A percentile compares a stretch with the other conserved stretches of the same genome.
Conservation (phyloP, 1,139 yeast species). For the Taphrina populina region DNA sequence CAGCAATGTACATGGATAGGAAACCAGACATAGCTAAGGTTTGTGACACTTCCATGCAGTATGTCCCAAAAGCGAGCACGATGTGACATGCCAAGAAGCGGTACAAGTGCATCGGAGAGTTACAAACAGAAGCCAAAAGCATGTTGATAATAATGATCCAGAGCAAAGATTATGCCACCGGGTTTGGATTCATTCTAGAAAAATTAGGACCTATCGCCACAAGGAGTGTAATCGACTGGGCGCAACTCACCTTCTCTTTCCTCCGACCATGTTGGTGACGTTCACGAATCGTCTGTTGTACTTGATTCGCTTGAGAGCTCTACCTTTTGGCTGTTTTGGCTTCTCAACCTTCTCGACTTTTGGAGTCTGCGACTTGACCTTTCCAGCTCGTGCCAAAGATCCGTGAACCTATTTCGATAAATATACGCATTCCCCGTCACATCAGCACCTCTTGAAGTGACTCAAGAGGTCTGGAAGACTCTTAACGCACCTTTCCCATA, state of each 20-base stretch:
- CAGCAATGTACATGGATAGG: too few species aligned
- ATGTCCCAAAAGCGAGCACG: too few species aligned
- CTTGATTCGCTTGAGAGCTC: constrained; percentile 96
- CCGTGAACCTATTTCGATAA: constrained; percentile 78
- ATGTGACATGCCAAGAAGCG: too few species aligned
- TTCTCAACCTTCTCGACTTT: constrained; percentile 85
- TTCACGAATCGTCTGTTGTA: constrained; percentile 99
- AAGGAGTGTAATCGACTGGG: too few species aligned
- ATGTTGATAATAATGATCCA: background rate
- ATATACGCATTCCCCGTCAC: constrained; percentile 23
- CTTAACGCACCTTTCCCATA: constrained; percentile 26
- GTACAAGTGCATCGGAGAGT: too few species aligned
- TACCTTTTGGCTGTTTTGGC: constrained; percentile 74
- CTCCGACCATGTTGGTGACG: constrained; percentile 88
- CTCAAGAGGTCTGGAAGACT: constrained; percentile 26
- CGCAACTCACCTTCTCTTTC: constrained; percentile 78
- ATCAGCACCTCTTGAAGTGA: constrained; percentile 13
- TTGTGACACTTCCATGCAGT: too few species aligned
- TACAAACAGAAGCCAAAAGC: background rate
- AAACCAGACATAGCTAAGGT: too few species aligned
- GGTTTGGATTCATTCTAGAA: constrained; percentile 22
- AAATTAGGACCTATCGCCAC: too few species aligned
- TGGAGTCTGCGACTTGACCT: constrained; percentile 98
- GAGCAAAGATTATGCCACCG: constrained; percentile 1
- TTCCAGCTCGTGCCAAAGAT: constrained; percentile 99